Percentiles rank a stretch among this genome's conserved stretches.
Evolutionary conservation across 108 stramenopile genomes (phyloP).

Genomic region (Aurantiochytrium sp.): DNA sequence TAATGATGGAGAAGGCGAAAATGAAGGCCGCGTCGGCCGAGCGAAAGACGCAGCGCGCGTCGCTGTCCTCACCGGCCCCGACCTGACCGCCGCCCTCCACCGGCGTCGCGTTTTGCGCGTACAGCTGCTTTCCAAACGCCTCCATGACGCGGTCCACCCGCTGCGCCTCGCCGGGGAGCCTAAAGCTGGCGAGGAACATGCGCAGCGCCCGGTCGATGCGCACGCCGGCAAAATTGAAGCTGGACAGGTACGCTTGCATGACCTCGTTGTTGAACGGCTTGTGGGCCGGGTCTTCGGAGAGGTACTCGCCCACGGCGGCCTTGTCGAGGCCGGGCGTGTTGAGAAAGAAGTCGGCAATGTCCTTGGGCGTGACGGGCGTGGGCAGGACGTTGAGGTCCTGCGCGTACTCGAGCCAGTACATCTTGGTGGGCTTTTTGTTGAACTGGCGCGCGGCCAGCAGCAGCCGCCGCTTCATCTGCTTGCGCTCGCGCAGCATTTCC

Average conservation of each 20-base stretch:
- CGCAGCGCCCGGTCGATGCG: conserved; percentile 76
- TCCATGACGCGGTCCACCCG: conserved; percentile 94
- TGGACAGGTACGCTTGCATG: conserved; percentile 55
- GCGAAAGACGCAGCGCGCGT: conserved; percentile 70
- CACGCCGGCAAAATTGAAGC: conserved; percentile 69
- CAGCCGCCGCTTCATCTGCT: conserved; percentile 71
- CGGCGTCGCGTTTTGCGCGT: conserved; percentile 38
- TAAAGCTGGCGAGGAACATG: conserved; percentile 73
- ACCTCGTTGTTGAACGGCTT: conserved; percentile 81
- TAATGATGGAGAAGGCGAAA: conserved; percentile 82
- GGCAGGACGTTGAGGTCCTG: conserved; percentile 63
- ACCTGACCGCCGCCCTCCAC: neutral
- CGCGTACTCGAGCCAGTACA: conserved; percentile 73
- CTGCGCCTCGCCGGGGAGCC: conserved; percentile 93
- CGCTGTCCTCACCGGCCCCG: conserved; percentile 47
- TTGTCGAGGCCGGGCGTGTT: conserved; percentile 80
- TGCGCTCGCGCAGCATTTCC: conserved; percentile 68
- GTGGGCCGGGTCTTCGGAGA: conserved; percentile 79
- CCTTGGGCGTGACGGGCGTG: conserved; percentile 13
- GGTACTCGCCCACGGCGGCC: conserved; percentile 74
- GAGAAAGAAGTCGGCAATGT: conserved; percentile 74
- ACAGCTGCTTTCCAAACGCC: conserved; percentile 74
- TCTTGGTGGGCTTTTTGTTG: conserved; percentile 61
- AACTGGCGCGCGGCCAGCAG: conserved; percentile 67
- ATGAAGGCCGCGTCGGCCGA: conserved; percentile 86